Evolutionary conservation across 2,329 filamentous ascomycete genomes (phyloP), one percentile per base, ranked within the genome.

Genomic region (Colletotrichum navitas): DNA sequence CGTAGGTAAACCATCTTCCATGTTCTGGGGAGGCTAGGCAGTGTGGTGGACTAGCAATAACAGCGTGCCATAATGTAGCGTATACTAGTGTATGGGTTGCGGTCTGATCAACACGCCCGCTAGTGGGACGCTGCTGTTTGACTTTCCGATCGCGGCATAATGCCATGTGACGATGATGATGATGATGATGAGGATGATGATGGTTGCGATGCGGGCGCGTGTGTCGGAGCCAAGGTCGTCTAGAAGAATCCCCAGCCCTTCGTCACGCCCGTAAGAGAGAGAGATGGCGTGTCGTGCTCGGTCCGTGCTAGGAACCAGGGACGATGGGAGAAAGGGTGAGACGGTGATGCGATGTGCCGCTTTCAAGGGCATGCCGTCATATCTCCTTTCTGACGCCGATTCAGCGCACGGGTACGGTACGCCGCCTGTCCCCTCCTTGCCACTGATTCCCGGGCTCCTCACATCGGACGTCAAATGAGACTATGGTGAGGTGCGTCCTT

Each of bases 131-230:
- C 47, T 14, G n/a, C 47, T 55, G 24, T 34, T 68, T 36, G n/a
- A 65, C 61, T 60, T 58, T 59, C 61, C 52, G 54, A 65, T 59
- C 54, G 36, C 43, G 51, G 60, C 60, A 59, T 52, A 52, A 58
- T 43, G 36, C 66, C 66, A 65, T 65, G 66, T 43, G 66, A 56
- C n/a, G 18, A 45, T 41, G 41, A 55, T 49, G 54, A 26, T 24
- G 45, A 24, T 24, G 16, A 45, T 49, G 41, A 47, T 49, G 54
- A 39, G 11, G 43, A 12, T 47, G 21, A 5, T 47, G 21, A 24
- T 24, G 36, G 56, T 11, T 26, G 41, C 54, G 58, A 62, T 67
- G 39, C 65, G 65, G 59, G 59, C 43, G 58, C 65, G 24, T 34
- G 55, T 52, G 24, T 29, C 51, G 18, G 26, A 32, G 51, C 51